Evolutionary conservation across 441 rosid species (phyloP), one percentile per base, ranked within the genome.

Genomic region (Populus hybrid): DNA sequence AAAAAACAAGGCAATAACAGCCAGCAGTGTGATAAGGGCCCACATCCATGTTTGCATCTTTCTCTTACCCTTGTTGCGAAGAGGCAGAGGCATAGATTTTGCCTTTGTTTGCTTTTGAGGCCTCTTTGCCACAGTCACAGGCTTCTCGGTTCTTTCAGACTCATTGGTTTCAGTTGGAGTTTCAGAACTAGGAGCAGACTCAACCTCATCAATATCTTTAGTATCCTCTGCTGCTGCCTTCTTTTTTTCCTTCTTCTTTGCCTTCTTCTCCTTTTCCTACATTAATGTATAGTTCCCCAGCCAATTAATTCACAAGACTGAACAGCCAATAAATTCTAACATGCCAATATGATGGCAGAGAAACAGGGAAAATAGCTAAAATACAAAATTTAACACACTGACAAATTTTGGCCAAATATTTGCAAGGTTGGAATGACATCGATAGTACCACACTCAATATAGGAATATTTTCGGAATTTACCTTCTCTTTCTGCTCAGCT

Each of bases 201-300:
- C 89, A 53, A 35, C 88, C 73, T 85, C 83, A 64, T 63, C 79
- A 40, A 50, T 75, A n/a, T 69, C 73, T 42, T 80, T 76, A 4
- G 82, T 35, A 36, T 86, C 86, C 53, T 70, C 84, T 24, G 79
- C 63, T 9, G 75, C 85, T 1, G 83, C 80, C 79, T 83, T 87
- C 83, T 77, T 83, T 78, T 84, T 90, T 78, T 88, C 93, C 88
- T 91, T 93, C 88, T 93, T 93, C 83, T 88, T 93, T 40, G 83
- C 84, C 82, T 75, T 92, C 88, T 88, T 91, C 84, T 92, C 98
- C 84, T 85, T 90, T 82, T 90, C 97, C 98, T 94, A 85, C 80
- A 78, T 23, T 18, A 69, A 75, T 46, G 57, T 4, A 46, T 46
- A 12, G 57, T 46, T 46, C 19, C 6, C 7, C 18, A 14, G 57